Conservation (phyloP, 257 asterid genomes). For the Rhazya stricta region DNA sequence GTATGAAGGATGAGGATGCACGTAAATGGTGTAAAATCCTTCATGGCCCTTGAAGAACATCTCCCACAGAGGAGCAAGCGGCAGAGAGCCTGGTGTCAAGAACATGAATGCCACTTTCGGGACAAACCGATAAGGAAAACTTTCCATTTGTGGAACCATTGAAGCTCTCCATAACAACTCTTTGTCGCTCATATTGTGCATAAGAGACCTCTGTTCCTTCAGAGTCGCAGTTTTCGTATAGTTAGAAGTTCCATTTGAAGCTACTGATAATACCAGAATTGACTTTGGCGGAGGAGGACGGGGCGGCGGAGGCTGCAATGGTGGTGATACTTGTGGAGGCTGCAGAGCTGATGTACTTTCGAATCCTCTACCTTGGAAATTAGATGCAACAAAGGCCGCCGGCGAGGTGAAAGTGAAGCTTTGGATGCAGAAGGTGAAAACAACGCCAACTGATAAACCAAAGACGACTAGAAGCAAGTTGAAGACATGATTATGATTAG, state of each 20-base stretch:
- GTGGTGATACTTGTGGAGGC: too few relatives aligned
- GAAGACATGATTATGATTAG: constrained; percentile 19
- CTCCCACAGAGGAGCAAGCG: constrained; percentile 61
- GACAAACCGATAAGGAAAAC: constrained; percentile 5
- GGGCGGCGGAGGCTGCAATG: constrained; percentile 1
- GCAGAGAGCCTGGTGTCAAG: constrained; percentile 62
- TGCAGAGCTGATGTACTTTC: background rate
- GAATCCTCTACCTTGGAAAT: background rate
- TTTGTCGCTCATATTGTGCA: constrained; percentile 57
- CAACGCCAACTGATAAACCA: constrained; percentile 47
- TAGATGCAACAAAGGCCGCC: constrained; percentile 4
- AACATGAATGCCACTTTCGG: constrained; percentile 63
- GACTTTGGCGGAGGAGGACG: background rate
- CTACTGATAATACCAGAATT: background rate
- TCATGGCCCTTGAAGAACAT: constrained; percentile 47
- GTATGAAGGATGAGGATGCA: constrained; percentile 57
- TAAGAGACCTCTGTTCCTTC: constrained; percentile 5
- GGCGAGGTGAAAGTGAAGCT: constrained; percentile 30
- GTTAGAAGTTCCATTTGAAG: constrained; percentile 11
- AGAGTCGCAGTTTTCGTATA: background rate
- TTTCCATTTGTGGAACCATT: constrained; percentile 10
- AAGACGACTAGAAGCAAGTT: constrained; percentile 33
- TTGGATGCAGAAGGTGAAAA: constrained; percentile 29
- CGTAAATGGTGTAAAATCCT: constrained; percentile 47
- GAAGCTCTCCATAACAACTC: constrained; percentile 51